These are phyloP conservation scores for Clonostachys byssicola DNA, from an alignment of 2,329 filamentous ascomycete species.

Conservation along the genomic window DNA sequence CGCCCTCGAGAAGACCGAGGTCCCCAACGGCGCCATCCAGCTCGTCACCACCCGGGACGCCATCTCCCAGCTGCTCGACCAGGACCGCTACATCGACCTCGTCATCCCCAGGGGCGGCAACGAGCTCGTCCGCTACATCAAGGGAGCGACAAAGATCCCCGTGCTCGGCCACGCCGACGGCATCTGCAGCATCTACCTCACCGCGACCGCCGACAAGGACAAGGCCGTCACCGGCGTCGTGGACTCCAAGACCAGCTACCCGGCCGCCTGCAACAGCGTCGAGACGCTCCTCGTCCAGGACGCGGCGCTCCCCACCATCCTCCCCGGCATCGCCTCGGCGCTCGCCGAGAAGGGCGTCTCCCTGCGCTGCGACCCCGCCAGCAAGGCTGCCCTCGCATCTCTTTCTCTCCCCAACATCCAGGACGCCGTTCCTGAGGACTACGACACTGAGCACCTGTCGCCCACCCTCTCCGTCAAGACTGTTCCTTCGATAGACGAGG, in stretches of 20 bases:
- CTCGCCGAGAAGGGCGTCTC: conserved; percentile 74
- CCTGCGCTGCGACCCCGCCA: conserved; percentile 72
- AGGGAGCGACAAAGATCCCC: conserved; percentile 86
- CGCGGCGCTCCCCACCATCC: conserved; percentile 58
- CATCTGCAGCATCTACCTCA: conserved; percentile 82
- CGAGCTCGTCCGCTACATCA: conserved; percentile 86
- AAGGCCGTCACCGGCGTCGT: conserved; percentile 75
- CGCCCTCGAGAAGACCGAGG: conserved; percentile 67
- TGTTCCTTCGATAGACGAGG: conserved; percentile 63
- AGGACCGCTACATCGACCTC: conserved; percentile 86
- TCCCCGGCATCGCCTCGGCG: conserved; percentile 70
- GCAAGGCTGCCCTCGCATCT: conserved; percentile 58
- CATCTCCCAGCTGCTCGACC: conserved; percentile 79
- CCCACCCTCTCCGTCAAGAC: conserved; percentile 81
- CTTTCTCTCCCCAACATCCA: conserved; percentile 48
- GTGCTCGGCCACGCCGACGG: conserved; percentile 96
- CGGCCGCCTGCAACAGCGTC: conserved; percentile 91
- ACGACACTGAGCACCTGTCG: conserved; percentile 83
- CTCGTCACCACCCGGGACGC: conserved; percentile 91
- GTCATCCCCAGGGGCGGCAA: conserved; percentile 92
- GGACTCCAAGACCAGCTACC: conserved; percentile 92
- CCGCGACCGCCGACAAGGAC: conserved; percentile 67
- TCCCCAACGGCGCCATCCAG: conserved; percentile 85
- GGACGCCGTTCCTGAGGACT: conserved; percentile 68
- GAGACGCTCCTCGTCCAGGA: conserved; percentile 88